Percentiles rank a stretch among this genome's conserved stretches.
Evolutionary conservation across 495 filamentous ascomycete genomes (phyloP).

Genomic region (Aspergillus cristatus): DNA sequence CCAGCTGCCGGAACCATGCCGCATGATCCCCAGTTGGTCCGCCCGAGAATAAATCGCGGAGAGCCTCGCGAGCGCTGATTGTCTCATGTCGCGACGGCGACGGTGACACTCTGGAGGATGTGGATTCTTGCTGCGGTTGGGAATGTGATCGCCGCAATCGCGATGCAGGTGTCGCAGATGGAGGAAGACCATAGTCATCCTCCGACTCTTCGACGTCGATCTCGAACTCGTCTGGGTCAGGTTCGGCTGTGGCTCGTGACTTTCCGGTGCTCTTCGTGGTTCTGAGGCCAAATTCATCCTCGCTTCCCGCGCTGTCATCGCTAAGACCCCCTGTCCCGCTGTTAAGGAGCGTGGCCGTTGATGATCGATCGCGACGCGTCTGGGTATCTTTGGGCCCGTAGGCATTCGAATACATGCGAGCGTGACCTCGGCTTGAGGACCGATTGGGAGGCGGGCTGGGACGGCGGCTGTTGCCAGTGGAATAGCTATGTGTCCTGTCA

Average conservation of each 20-base stretch:
- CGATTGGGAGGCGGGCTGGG: conserved; percentile 40
- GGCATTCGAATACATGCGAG: conserved; percentile 53
- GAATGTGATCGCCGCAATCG: conserved; percentile 49
- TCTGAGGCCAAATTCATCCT: conserved; percentile 42
- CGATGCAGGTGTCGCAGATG: conserved; percentile 28
- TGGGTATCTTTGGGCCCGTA: conserved; percentile 35
- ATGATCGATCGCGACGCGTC: conserved; percentile 31
- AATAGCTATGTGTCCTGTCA: conserved; percentile 38
- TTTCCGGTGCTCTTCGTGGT: conserved; percentile 29
- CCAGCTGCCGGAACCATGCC: conserved; percentile 83
- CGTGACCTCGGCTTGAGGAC: conserved; percentile 32
- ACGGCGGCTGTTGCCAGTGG: conserved; percentile 44
- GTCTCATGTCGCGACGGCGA: conserved; percentile 18
- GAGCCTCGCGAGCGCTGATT: conserved; percentile 51
- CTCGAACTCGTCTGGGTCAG: conserved; percentile 45
- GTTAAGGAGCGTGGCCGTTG: conserved; percentile 28
- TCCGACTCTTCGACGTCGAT: conserved; percentile 30
- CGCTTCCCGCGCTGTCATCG: conserved; percentile 36
- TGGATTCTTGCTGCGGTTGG: conserved; percentile 26
- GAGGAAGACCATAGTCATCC: conserved; percentile 42
- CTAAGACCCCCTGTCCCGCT: conserved; percentile 40
- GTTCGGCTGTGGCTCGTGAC: conserved; percentile 49
- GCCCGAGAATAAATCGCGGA: conserved; percentile 61
- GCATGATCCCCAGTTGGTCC: conserved; percentile 78
- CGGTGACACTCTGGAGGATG: conserved; percentile 23